Percentiles rank a stretch among this genome's conserved stretches.
phyloP scores from a whole-genome alignment of 2,329 filamentous ascomycete species.

The Sodiomyces alkalinus region DNA sequence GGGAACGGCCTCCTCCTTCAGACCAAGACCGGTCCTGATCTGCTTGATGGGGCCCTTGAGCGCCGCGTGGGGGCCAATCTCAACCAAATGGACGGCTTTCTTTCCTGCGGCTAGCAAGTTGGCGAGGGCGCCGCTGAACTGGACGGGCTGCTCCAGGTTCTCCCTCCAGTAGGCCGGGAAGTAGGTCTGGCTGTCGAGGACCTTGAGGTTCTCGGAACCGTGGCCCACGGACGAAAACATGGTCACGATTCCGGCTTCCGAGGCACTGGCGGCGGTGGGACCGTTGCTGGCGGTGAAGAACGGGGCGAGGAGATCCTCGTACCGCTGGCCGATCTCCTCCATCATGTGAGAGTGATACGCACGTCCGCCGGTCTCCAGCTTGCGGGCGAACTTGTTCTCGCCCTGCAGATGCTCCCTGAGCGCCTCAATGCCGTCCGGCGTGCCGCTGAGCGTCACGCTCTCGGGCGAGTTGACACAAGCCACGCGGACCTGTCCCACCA shows the following conservation, averaged over 20 bases:
- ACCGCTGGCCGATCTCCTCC: slow-evolving; percentile 7
- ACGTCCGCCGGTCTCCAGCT: slow-evolving; percentile 17
- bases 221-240: slow-evolving; percentile 3
- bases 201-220: slow-evolving; percentile 2
- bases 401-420: slow-evolving; percentile 10
- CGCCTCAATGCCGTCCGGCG: slow-evolving; percentile 12
- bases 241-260: no score
- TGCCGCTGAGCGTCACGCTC: slow-evolving; percentile 15
- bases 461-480: slow-evolving; percentile 14
- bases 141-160: slow-evolving; percentile 11
- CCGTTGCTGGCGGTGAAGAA: neutral
- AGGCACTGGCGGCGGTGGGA: neutral
- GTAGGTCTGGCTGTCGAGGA: slow-evolving; percentile 8
- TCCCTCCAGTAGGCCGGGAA: slow-evolving; percentile 15
- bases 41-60: slow-evolving; percentile 22
- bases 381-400: slow-evolving; percentile 13
- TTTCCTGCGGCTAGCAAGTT: neutral
- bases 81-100: slow-evolving; percentile 9
- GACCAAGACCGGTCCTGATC: slow-evolving; percentile 5
- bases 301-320: slow-evolving; percentile 1
- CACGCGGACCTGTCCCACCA: slow-evolving; percentile 11
- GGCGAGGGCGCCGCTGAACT: slow-evolving; percentile 9
- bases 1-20: no score
- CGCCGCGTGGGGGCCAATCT: slow-evolving; percentile 21
- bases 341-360: slow-evolving; percentile 28